Base-by-base conservation (phyloP, 2,329 filamentous ascomycete genomes). In the Curvularia lunata region DNA sequence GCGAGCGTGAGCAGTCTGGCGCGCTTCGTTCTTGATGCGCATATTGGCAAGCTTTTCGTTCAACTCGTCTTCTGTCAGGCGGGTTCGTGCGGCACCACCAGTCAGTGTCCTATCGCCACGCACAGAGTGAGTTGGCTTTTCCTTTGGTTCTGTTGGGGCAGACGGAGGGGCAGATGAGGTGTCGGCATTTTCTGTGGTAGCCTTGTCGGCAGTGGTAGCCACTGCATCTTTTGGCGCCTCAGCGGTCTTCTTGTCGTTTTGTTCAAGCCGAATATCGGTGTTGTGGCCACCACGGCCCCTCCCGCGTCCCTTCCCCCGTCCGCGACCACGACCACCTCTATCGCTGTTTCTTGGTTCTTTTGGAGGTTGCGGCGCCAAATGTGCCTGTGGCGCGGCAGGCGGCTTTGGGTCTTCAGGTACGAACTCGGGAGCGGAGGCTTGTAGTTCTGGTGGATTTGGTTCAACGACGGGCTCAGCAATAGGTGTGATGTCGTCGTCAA, bases 31-130 rank as follows among this genome's bases (percentile, higher is more conserved):
- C 56, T 87, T 84, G 63, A 87, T 81, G 61, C 83, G 82, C 66
- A 88, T 88, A 34, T 81, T 80, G 7, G 83, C 85, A 58, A 90
- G 84, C 59, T 85, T 85, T 45, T 82, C 83, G 3, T 81, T 82
- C 7, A 90, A 80, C 71, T 90, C 84, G 62, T 83, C 84, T 68
- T 89, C 87, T 1, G 86, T 89, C 43, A 89, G 81, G 41, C 74
- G 74, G 4, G 71, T 65, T 55, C 74, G 72, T 28, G 69, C 67
- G 40, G 65, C 63, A 23, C 74, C 71, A 28, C 73, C 74, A 9
- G 74, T 76, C 25, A 74, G 51, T 30, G 69, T 73, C 38, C 73
- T 58, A 58, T 75, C 73, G 48, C 73, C 73, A 37, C 72, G 73
- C 16, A 75, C 73, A 4, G 73, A 73, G 23, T 68, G 66, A 4